Evolutionary conservation across 2,329 filamentous ascomycete species (phyloP).

Genomic region (Helotiales sp.): DNA sequence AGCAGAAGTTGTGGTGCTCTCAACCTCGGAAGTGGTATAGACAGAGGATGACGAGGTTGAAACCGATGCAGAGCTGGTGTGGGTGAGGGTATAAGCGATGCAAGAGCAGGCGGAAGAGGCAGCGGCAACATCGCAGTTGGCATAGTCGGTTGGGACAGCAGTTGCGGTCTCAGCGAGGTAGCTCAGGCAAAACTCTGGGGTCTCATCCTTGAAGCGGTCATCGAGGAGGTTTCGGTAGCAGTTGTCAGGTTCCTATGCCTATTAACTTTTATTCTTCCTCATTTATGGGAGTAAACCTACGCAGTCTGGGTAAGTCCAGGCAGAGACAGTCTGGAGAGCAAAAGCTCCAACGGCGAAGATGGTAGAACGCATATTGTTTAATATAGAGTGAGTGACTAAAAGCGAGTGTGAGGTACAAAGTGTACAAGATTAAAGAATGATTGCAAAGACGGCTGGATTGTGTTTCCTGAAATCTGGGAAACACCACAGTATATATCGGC

Average conservation of each 20-base stretch:
- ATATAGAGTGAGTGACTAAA: neutral
- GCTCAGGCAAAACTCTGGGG: conserved; percentile 36
- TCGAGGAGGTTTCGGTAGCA: conserved; percentile 41
- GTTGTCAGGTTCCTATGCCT: conserved; percentile 29
- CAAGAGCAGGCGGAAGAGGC: conserved; percentile 8
- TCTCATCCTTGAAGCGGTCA: conserved; percentile 33
- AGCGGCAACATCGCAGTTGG: conserved; percentile 2
- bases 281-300: conserved; percentile 13
- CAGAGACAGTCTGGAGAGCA: conserved; percentile 20
- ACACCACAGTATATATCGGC: neutral
- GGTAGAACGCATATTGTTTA: conserved; percentile 17
- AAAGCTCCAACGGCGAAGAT: conserved; percentile 18
- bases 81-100: conserved; percentile 8
- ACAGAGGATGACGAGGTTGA: neutral
- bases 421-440: neutral
- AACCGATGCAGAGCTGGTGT: neutral
- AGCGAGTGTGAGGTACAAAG: neutral
- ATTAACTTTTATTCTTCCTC: neutral
- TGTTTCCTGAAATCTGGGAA: neutral
- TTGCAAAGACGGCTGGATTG: neutral
- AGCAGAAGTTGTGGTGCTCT: neutral
- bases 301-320: conserved; percentile 26
- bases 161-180: conserved; percentile 36
- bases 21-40: neutral
- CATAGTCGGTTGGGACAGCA: conserved; percentile 1